Percentiles rank a stretch among this genome's conserved stretches.
Evolutionary conservation across 495 filamentous ascomycete genomes (phyloP).

Genomic region (Ascobolus immersus): DNA sequence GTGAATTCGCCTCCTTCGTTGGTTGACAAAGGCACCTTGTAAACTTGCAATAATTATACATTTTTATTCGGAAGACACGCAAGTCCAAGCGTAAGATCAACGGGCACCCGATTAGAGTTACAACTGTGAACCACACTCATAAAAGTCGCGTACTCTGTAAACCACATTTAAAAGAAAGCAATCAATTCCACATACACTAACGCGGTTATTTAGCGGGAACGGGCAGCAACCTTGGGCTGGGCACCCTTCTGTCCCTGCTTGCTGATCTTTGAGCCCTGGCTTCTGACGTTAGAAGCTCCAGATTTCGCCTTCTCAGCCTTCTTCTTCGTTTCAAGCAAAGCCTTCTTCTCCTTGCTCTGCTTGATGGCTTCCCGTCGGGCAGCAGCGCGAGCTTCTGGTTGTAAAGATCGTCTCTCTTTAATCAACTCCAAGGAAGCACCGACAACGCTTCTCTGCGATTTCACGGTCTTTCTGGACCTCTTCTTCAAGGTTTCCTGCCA

Average conservation of each 20-base stretch:
- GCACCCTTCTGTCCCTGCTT: slow-evolving; percentile 95
- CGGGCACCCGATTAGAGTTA: too few relatives aligned
- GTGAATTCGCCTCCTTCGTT: too few relatives aligned
- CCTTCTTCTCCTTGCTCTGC: slow-evolving; percentile 93
- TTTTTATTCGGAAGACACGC: too few relatives aligned
- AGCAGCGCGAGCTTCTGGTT: slow-evolving; percentile 82
- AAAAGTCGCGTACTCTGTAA: too few relatives aligned
- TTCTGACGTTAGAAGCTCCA: slow-evolving; percentile 46
- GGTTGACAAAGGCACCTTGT: too few relatives aligned
- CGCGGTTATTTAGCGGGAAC: slow-evolving; percentile 58
- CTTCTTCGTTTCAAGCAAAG: slow-evolving; percentile 63
- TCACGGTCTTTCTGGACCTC: slow-evolving; percentile 91
- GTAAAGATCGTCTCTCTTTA: slow-evolving; percentile 86
- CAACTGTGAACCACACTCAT: too few relatives aligned
- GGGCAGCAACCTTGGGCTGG: slow-evolving; percentile 60
- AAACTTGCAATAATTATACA: too few relatives aligned
- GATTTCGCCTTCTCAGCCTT: slow-evolving; percentile 98
- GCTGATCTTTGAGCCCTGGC: slow-evolving; percentile 56
- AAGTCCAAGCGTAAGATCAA: too few relatives aligned
- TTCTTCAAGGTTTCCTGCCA: slow-evolving; percentile 96
- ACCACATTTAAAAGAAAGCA: too few relatives aligned
- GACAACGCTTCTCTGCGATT: slow-evolving; percentile 95
- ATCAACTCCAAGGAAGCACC: slow-evolving; percentile 97
- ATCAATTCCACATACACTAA: too few relatives aligned
- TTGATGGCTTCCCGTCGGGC: slow-evolving; percentile 78